phyloP scores from a whole-genome alignment of 495 filamentous ascomycete species.

The Schizothecium vesticola region DNA sequence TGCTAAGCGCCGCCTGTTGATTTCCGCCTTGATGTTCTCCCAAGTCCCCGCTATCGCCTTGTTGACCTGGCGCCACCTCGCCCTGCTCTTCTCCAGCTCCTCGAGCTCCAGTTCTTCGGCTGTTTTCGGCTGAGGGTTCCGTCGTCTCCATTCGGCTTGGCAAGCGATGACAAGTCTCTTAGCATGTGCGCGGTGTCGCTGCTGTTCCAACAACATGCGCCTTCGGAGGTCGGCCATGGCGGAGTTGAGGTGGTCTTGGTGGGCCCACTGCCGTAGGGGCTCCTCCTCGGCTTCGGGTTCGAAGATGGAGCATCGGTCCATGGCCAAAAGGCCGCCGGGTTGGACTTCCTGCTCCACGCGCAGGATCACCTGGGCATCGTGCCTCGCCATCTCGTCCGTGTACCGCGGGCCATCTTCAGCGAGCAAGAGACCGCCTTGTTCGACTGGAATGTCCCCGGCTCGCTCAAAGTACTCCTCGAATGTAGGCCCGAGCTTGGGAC shows the following conservation, averaged over 20 bases:
- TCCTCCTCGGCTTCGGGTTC: slow-evolving; percentile 71
- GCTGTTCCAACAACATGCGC: slow-evolving; percentile 69
- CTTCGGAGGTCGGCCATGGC: slow-evolving; percentile 77
- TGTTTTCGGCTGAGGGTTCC: slow-evolving; percentile 66
- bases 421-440: slow-evolving; percentile 45
- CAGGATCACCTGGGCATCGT: slow-evolving; percentile 51
- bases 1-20: slow-evolving; percentile 64
- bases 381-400: slow-evolving; percentile 45
- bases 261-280: slow-evolving; percentile 71
- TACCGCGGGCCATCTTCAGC: slow-evolving; percentile 52
- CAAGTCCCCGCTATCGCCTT: slow-evolving; percentile 70
- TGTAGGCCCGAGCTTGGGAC: slow-evolving; percentile 41
- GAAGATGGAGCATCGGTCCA: slow-evolving; percentile 66
- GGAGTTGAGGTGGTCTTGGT: slow-evolving; percentile 76
- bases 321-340: slow-evolving; percentile 68
- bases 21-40: slow-evolving; percentile 68
- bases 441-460: slow-evolving; percentile 39
- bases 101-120: slow-evolving; percentile 62
- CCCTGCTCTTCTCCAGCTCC: slow-evolving; percentile 44
- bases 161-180: slow-evolving; percentile 60
- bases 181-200: slow-evolving; percentile 61
- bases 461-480: slow-evolving; percentile 50
- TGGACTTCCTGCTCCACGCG: slow-evolving; percentile 64
- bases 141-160: slow-evolving; percentile 55
- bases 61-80: slow-evolving; percentile 59